Evolutionary conservation across 1,284 basidiomycete species (phyloP).

Genomic region (Cutaneotrichosporon daszewskae): DNA sequence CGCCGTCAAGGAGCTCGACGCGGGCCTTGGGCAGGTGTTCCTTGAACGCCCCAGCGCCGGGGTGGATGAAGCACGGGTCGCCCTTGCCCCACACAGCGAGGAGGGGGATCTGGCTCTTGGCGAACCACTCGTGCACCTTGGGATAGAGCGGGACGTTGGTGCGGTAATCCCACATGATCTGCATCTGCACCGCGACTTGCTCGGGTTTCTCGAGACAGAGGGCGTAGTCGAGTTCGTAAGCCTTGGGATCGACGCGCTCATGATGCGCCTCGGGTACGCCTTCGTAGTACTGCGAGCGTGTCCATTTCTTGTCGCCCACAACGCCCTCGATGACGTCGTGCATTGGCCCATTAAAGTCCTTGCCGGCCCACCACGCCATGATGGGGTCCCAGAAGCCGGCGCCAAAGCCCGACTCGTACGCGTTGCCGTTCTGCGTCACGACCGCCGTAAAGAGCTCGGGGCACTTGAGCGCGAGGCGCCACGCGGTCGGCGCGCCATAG

Average conservation of each 20-base stretch:
- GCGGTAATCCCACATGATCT: slow-evolving; percentile 51
- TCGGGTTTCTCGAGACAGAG: slow-evolving; percentile 44
- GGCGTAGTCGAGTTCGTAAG: slow-evolving; percentile 50
- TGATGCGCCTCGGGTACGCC: slow-evolving; percentile 13
- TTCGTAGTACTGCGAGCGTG: slow-evolving; percentile 18
- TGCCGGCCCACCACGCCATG: slow-evolving; percentile 42
- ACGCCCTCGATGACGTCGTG: no score
- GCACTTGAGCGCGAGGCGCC: slow-evolving; percentile 49
- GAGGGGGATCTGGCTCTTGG: slow-evolving; percentile 48
- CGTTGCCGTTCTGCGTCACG: slow-evolving; percentile 54
- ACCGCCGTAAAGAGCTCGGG: slow-evolving; percentile 51
- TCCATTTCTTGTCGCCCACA: no score
- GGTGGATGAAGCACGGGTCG: slow-evolving; percentile 50
- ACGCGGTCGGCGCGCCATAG: slow-evolving; percentile 51
- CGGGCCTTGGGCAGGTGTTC: slow-evolving; percentile 46
- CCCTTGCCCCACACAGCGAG: slow-evolving; percentile 54
- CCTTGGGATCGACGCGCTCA: slow-evolving; percentile 15
- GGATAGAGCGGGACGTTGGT: slow-evolving; percentile 52
- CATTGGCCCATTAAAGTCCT: no score
- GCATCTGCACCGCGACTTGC: slow-evolving; percentile 49
- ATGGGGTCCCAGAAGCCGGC: slow-evolving; percentile 42
- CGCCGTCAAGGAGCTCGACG: slow-evolving; percentile 50
- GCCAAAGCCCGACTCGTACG: slow-evolving; percentile 51
- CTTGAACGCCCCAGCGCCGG: slow-evolving; percentile 52
- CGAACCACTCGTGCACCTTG: slow-evolving; percentile 51